Percentiles rank a stretch among this genome's conserved stretches.
These are phyloP conservation scores for Russula dissimulans DNA, from an alignment of 768 basidiomycete genomes.

Conservation along the genomic window DNA sequence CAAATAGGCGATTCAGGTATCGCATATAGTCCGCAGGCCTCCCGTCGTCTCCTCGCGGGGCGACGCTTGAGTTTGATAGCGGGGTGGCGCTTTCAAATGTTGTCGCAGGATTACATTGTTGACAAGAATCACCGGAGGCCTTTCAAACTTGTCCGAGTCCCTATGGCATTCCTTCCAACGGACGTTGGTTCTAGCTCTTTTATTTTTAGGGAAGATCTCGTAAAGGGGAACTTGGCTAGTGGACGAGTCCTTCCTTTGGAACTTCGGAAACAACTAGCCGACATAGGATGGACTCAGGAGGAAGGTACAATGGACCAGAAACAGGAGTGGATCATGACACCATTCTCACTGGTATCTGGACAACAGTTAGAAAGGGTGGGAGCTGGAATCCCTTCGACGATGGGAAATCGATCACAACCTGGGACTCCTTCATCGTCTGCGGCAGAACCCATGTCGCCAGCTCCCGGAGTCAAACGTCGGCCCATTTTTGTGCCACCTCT, in stretches of 20 bases:
- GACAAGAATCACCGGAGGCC: constrained; percentile 54
- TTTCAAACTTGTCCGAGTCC: constrained; percentile 61
- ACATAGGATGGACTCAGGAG: constrained; percentile 69
- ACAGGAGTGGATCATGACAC: constrained; percentile 50
- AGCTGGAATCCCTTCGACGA: constrained; percentile 18
- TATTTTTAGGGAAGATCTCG: constrained; percentile 43
- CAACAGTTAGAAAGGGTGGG: constrained; percentile 47
- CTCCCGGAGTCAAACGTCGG: constrained; percentile 42
- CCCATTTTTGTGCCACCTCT: constrained; percentile 60
- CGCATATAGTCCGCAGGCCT: constrained; percentile 36
- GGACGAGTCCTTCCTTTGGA: constrained; percentile 48
- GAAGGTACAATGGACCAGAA: constrained; percentile 45
- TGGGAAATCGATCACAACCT: constrained; percentile 24
- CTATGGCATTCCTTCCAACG: constrained; percentile 64
- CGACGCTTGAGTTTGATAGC: constrained; percentile 46
- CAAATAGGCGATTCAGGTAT: not conserved
- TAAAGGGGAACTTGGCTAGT: constrained; percentile 38
- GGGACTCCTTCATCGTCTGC: constrained; percentile 16
- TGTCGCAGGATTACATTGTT: constrained; percentile 48
- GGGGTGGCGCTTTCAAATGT: constrained; percentile 62
- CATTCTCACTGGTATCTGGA: constrained; percentile 55
- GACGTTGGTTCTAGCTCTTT: constrained; percentile 62
- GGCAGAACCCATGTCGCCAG: not conserved
- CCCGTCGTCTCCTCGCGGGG: constrained; percentile 43
- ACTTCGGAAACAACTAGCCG: constrained; percentile 52